Conservation (phyloP, 2,329 filamentous ascomycete species). For the Achaetomium macrosporum region DNA sequence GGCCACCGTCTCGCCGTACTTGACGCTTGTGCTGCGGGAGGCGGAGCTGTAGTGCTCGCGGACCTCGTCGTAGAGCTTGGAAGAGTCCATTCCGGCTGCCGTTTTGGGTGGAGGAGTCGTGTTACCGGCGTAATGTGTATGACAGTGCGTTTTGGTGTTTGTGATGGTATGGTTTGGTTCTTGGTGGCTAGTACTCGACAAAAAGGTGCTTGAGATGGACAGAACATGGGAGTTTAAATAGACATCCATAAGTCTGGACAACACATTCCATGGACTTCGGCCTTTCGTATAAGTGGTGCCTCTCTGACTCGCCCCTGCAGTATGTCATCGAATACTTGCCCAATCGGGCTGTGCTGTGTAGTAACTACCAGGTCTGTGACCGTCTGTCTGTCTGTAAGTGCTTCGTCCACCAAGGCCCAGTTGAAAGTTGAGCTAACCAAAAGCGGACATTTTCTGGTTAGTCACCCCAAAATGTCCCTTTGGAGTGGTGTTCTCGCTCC, state of each 20-base stretch:
- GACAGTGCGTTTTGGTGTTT: not conserved
- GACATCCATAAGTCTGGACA: too few relatives aligned
- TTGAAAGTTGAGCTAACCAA: too few relatives aligned
- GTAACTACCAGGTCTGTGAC: too few relatives aligned
- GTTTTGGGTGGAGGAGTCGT: too few relatives aligned
- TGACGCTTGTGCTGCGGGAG: slow-evolving; percentile 25
- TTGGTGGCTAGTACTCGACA: not conserved
- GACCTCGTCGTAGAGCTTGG: slow-evolving; percentile 33
- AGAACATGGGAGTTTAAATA: too few relatives aligned
- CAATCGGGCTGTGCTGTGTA: not conserved
- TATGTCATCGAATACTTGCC: slow-evolving; percentile 15
- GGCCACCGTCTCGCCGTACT: slow-evolving; percentile 39
- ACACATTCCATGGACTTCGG: too few relatives aligned
- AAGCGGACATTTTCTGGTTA: slow-evolving; percentile 14
- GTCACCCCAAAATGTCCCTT: slow-evolving; percentile 22
- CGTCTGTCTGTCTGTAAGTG: too few relatives aligned
- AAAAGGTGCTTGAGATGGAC: not conserved
- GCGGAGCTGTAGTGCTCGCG: slow-evolving; percentile 33
- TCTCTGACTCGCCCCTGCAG: too few relatives aligned
- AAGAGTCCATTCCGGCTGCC: slow-evolving; percentile 24
- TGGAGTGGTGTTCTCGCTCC: too few relatives aligned
- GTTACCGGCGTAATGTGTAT: too few relatives aligned
- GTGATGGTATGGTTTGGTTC: not conserved
- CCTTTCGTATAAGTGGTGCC: not conserved
- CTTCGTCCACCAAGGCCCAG: too few relatives aligned